A percentile compares a stretch with the other conserved stretches of the same genome.
These are phyloP conservation scores for Pyrenochaeta sp. DNA, from an alignment of 2,329 filamentous ascomycete genomes.

Conservation along the genomic window DNA sequence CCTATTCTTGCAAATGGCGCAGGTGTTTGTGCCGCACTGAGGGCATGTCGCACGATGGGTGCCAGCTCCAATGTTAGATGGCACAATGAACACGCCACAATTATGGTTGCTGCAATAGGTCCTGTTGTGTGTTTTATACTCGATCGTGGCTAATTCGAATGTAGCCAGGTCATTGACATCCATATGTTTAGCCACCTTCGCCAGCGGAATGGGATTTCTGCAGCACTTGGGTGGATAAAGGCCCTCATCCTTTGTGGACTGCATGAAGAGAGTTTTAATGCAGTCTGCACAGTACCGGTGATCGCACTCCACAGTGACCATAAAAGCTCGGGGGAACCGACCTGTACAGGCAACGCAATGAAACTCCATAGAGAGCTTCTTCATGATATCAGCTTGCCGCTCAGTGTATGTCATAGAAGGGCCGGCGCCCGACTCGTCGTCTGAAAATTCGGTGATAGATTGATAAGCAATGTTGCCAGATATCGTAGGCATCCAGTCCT, in stretches of 20 bases:
- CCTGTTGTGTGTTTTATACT: constrained; percentile 12
- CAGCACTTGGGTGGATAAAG: constrained; percentile 24
- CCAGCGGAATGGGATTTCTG: constrained; percentile 5
- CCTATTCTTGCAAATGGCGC: constrained; percentile 20
- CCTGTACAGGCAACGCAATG: constrained; percentile 22
- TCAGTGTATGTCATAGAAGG: constrained; percentile 20
- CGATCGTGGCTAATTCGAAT: constrained; percentile 13
- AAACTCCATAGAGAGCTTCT: constrained; percentile 16
- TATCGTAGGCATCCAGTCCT: constrained; percentile 8
- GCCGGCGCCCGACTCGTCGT: constrained; percentile 23
- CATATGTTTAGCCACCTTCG: constrained; percentile 50
- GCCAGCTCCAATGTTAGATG: constrained; percentile 9
- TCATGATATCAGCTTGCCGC: constrained; percentile 16
- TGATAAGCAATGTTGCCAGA: constrained; percentile 3
- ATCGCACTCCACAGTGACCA: constrained; percentile 13
- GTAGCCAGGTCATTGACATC: constrained; percentile 7
- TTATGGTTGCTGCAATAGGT: constrained; percentile 25
- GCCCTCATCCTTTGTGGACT: constrained; percentile 20
- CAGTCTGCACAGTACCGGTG: constrained; percentile 28
- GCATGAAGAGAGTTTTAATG: constrained; percentile 24
- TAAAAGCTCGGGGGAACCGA: background rate
- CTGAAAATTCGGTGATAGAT: constrained; percentile 13
- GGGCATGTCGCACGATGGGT: constrained; percentile 15
- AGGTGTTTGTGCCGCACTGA: constrained; percentile 18
- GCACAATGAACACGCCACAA: constrained; percentile 21